Conservation (phyloP, 2,329 filamentous ascomycete genomes). For the Teratosphaeria viscida region DNA sequence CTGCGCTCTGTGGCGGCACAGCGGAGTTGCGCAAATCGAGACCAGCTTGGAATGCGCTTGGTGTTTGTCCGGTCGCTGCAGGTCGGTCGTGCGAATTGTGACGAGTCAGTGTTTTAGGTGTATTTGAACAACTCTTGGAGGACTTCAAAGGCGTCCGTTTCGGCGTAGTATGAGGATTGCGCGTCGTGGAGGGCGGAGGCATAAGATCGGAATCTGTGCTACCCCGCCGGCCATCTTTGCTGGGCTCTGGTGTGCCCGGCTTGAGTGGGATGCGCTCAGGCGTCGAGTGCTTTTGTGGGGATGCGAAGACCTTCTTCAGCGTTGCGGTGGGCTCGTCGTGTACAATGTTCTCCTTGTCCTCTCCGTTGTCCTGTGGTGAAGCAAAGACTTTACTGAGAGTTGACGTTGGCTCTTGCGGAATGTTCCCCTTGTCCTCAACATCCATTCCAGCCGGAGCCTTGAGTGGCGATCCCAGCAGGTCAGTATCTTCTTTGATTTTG, state of each 20-base stretch:
- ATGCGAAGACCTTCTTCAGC: slow-evolving; percentile 13
- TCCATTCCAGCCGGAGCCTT: slow-evolving; percentile 1
- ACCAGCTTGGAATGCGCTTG: slow-evolving; percentile 14
- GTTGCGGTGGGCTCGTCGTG: slow-evolving; percentile 11
- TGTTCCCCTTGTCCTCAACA: not conserved
- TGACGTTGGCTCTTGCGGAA: slow-evolving; percentile 1
- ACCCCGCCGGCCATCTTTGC: slow-evolving; percentile 6
- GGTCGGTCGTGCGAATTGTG: slow-evolving; percentile 13
- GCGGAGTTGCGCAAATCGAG: slow-evolving; percentile 15
- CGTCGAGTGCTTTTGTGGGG: slow-evolving; percentile 14
- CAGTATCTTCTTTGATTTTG: slow-evolving; percentile 8
- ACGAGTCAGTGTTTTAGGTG: slow-evolving; percentile 14
- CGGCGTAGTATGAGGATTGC: slow-evolving; percentile 15
- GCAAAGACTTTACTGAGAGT: slow-evolving; percentile 9
- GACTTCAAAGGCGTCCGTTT: slow-evolving; percentile 19
- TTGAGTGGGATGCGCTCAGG: slow-evolving; percentile 12
- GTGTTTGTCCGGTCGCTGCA: slow-evolving; percentile 6
- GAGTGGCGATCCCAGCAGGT: not conserved
- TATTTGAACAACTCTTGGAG: slow-evolving; percentile 9
- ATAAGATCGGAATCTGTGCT: slow-evolving; percentile 21
- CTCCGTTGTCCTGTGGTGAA: slow-evolving; percentile 10
- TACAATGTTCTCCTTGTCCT: slow-evolving; percentile 25
- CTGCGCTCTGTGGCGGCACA: slow-evolving; percentile 21
- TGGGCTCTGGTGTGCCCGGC: slow-evolving; percentile 5
- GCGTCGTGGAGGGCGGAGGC: slow-evolving; percentile 21